phyloP scores from a whole-genome alignment of 805 yeast genomes.

The Candida peoriensis region DNA sequence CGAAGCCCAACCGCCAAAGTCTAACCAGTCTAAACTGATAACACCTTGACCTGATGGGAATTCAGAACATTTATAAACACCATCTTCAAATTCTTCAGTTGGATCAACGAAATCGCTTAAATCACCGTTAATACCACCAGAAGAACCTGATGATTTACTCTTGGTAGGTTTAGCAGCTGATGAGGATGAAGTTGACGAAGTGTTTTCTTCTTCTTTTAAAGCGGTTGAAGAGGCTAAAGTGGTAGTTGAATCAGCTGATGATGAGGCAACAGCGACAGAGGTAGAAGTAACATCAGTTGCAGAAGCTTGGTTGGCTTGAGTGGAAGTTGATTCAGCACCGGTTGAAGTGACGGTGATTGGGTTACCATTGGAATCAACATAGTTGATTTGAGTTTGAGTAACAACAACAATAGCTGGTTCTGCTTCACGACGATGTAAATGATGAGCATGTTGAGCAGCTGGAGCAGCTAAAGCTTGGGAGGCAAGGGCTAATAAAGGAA shows the following conservation, averaged over 20 bases:
- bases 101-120: constrained; percentile 55
- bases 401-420: constrained; percentile 31
- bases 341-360: constrained; percentile 11
- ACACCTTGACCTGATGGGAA: constrained; percentile 88
- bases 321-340: background rate
- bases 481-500: constrained; percentile 27
- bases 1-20: constrained; percentile 74
- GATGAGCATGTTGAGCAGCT: constrained; percentile 33
- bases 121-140: constrained; percentile 46
- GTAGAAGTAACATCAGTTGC: constrained; percentile 12
- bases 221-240: constrained; percentile 17
- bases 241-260: constrained; percentile 20
- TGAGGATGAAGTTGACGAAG: constrained; percentile 21
- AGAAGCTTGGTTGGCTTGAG: background rate
- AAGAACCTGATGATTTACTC: constrained; percentile 18
- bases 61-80: constrained; percentile 55
- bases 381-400: constrained; percentile 28
- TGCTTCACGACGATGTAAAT: constrained; percentile 37
- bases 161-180: constrained; percentile 16
- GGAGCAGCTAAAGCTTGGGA: constrained; percentile 27
- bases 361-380: constrained; percentile 30
- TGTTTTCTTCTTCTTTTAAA: constrained; percentile 15
- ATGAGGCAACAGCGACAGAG: constrained; percentile 16
- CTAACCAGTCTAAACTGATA: constrained; percentile 62
- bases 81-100: constrained; percentile 58